These are phyloP conservation scores for Hamamelis virginiana DNA, from an alignment of 164 flowering plant genomes.

Conservation along the genomic window DNA sequence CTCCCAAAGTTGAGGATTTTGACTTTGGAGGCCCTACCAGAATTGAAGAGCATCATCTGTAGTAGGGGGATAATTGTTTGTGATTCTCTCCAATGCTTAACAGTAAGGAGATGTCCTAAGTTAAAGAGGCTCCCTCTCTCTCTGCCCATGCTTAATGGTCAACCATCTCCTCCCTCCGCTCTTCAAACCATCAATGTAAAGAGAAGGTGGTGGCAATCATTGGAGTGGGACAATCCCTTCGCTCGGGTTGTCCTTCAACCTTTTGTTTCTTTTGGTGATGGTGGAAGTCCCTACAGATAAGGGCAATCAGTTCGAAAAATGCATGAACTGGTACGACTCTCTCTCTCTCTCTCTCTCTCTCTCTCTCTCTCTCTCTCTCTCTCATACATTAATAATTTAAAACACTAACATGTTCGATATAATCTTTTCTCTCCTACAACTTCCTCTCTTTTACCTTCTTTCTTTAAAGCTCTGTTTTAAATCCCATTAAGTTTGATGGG, in stretches of 20 bases:
- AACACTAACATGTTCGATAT: no score
- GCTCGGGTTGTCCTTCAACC: not conserved
- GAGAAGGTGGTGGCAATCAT: not conserved
- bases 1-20: conserved; percentile 17
- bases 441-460: no score
- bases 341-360: no score
- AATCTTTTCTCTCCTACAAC: no score
- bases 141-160: not conserved
- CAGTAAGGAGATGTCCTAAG: no score
- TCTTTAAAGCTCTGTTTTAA: no score
- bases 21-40: not conserved
- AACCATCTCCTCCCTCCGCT: conserved; percentile 9
- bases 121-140: conserved; percentile 16
- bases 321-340: no score
- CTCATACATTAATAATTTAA: no score
- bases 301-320: no score
- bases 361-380: no score
- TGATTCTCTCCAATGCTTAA: conserved; percentile 1
- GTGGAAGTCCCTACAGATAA: no score
- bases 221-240: conserved; percentile 3
- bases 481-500: no score
- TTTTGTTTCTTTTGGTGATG: not conserved
- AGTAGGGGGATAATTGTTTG: conserved; percentile 6
- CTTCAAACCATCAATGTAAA: not conserved
- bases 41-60: conserved; percentile 14